Conservation (phyloP, 2,329 filamentous ascomycete genomes). For the Phoma sp. region DNA sequence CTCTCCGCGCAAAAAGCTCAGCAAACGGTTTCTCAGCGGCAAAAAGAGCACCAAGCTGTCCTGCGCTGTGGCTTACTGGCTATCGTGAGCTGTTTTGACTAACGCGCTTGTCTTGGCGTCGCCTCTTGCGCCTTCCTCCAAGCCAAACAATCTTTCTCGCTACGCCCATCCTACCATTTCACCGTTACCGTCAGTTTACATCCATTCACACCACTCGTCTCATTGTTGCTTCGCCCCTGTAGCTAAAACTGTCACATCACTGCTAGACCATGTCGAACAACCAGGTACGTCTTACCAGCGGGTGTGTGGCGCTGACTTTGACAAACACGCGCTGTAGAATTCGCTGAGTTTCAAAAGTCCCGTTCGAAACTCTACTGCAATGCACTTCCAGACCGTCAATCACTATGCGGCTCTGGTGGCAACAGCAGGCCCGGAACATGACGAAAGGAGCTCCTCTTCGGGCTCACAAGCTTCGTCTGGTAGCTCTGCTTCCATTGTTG, state of each 20-base stretch:
- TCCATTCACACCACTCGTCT: not conserved
- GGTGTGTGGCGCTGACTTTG: not conserved
- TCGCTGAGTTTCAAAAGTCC: not conserved
- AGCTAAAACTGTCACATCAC: not conserved
- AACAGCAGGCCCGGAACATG: conserved; percentile 10
- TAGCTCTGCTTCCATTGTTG: conserved; percentile 18
- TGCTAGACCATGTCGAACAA: conserved; percentile 5
- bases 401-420: conserved; percentile 12
- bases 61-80: not conserved
- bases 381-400: conserved; percentile 9
- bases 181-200: not conserved
- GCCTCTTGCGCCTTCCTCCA: conserved; percentile 6
- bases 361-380: not conserved
- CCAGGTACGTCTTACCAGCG: conserved; percentile 1
- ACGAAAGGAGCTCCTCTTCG: conserved; percentile 20
- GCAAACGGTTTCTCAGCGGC: not conserved
- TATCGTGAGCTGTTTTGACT: not conserved
- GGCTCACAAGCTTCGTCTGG: conserved; percentile 19
- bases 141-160: not conserved
- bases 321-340: conserved; percentile 1
- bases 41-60: not conserved
- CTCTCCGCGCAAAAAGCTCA: not conserved
- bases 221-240: not conserved
- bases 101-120: conserved; percentile 4
- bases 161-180: not conserved